Conservation (phyloP, 1,139 yeast species). For the Kodamaea anthophila region DNA sequence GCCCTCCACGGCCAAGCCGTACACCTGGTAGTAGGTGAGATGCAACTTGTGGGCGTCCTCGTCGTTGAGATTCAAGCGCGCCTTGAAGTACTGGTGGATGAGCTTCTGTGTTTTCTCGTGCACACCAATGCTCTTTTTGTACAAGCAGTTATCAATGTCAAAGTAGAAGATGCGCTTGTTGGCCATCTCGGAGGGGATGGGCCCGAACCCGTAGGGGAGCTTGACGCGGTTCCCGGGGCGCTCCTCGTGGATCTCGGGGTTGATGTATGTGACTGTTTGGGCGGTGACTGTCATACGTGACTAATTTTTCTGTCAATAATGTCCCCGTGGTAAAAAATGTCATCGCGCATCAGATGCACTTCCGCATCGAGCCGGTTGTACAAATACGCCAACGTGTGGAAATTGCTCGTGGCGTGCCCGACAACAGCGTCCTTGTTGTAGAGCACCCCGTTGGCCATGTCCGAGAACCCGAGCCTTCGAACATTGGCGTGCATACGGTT, state of each 20-base stretch:
- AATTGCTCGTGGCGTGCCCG: constrained; percentile 10
- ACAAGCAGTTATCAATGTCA: constrained; percentile 89
- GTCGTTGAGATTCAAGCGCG: constrained; percentile 52
- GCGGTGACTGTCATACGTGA: constrained; percentile 10
- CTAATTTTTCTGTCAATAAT: not conserved
- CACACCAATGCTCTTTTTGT: constrained; percentile 64
- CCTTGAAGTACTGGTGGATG: constrained; percentile 76
- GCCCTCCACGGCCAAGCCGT: constrained; percentile 93
- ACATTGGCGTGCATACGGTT: constrained; percentile 9
- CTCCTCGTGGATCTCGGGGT: constrained; percentile 13
- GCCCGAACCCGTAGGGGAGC: constrained; percentile 43
- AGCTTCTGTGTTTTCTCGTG: constrained; percentile 85
- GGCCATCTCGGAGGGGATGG: constrained; percentile 27
- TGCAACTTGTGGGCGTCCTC: constrained; percentile 76
- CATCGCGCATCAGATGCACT: constrained; percentile 10
- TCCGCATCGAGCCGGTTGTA: constrained; percentile 11
- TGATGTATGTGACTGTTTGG: constrained; percentile 10
- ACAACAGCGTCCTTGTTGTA: constrained; percentile 12
- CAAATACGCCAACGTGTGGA: constrained; percentile 11
- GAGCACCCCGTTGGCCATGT: constrained; percentile 4
- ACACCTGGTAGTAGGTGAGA: constrained; percentile 69
- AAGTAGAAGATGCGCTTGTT: constrained; percentile 63
- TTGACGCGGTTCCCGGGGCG: constrained; percentile 31
- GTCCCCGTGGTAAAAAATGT: constrained; percentile 11
- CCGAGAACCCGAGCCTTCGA: constrained; percentile 7